Base-by-base conservation (phyloP, 1,284 basidiomycete species). In the Ceratobasidium sp. region DNA sequence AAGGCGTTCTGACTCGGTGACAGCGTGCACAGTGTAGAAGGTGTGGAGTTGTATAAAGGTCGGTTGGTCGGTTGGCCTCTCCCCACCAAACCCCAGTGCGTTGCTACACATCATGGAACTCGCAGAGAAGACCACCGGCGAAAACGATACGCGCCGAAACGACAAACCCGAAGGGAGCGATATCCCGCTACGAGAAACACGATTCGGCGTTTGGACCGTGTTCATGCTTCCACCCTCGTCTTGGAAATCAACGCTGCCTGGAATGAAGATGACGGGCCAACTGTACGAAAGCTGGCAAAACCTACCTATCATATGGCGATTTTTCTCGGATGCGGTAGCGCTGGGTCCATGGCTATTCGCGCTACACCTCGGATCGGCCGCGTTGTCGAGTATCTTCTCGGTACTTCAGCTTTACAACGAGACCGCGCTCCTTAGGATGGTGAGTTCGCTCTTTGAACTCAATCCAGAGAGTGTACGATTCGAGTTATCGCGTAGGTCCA, bases 121-220 rank as follows among this genome's bases (percentile, higher is more conserved):
- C n/a, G 20, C 50, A 7, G 50, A 52, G 50, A 52, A 52, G 50
- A n/a, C 50, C 20, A 50, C 20, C 41, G 14, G 10, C 10, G 41
- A 44, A 44, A 8, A 12, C 50, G 50, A n/a, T 52, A 10, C 50
- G 50, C 50, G 20, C n/a, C 50, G n/a, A 52, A 52, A 23, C n/a
- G 50, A 52, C n/a, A 23, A 52, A 52, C 20, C n/a, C 5, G 6
- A 52, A n/a, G 20, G 50, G 3, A 52, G 50, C 20, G 50, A 52
- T 10, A 52, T 52, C 50, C 50, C 50, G 18, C 50, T 65, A 20
- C 62, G 38, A 23, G 62, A 65, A 65, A 23, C 18, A 20, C 33
- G 35, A 14, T 33, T 38, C 6, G 62, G 62, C 5, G 41, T 65
- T 65, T 65, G 62, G 62, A 65, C 62, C 7, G 33, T 65, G 62